phyloP scores from a whole-genome alignment of 257 asterid genomes.

The Phtheirospermum japonicum region DNA sequence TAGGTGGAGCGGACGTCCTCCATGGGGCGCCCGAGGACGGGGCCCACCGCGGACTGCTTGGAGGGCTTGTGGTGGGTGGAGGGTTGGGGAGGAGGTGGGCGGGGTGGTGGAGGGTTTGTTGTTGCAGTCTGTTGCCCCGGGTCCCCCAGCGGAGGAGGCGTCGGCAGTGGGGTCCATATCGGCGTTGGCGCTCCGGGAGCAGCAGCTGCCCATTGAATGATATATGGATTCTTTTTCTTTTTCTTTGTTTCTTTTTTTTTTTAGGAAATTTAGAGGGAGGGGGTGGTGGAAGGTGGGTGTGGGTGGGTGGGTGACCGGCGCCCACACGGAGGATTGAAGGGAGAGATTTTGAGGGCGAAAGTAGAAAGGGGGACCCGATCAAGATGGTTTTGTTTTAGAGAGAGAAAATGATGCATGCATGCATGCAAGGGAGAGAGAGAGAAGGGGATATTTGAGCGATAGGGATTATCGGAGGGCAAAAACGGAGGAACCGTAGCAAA shows the following conservation, averaged over 20 bases:
- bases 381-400: constrained; percentile 30
- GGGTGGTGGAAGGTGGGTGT: constrained; percentile 1
- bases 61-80: constrained; percentile 37
- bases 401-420: constrained; percentile 32
- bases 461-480: constrained; percentile 34
- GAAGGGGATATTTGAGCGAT: background rate
- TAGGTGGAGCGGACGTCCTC: constrained; percentile 45
- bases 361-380: background rate
- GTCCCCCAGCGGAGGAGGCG: constrained; percentile 5
- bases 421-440: constrained; percentile 31
- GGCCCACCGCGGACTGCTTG: constrained; percentile 45
- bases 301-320: constrained; percentile 19
- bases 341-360: background rate
- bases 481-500: background rate
- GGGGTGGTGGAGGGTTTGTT: constrained; percentile 27
- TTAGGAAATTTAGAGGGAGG: background rate
- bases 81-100: constrained; percentile 41
- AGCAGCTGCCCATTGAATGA: constrained; percentile 52
- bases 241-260: background rate
- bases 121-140: constrained; percentile 1
- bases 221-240: no score
- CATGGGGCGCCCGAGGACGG: constrained; percentile 64
- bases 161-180: constrained; percentile 15
- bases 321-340: constrained; percentile 23
- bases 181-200: constrained; percentile 40